A percentile compares a stretch with the other conserved stretches of the same genome.
Evolutionary conservation across 306 rosid species (phyloP).

Genomic region (Casuarina cunninghamiana): DNA sequence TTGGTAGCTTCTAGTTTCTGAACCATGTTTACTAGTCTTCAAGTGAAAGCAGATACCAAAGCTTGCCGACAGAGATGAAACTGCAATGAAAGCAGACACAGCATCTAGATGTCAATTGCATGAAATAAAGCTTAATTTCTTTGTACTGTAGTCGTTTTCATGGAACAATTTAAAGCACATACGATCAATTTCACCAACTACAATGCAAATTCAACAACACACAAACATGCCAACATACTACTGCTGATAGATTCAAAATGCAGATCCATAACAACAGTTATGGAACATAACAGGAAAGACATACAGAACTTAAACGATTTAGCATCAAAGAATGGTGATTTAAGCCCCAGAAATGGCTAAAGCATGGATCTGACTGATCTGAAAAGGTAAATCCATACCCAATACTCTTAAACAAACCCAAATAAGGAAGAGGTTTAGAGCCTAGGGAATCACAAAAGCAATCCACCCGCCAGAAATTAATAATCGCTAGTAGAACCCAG

Average conservation of each 20-base stretch:
- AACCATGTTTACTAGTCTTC: conserved; percentile 56
- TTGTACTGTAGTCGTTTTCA: background rate
- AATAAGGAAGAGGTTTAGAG: conserved; percentile 1
- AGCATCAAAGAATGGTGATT: background rate
- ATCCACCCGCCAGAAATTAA: background rate
- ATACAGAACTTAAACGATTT: background rate
- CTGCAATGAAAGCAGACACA: conserved; percentile 31
- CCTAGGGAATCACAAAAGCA: background rate
- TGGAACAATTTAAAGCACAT: background rate
- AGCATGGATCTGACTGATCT: background rate
- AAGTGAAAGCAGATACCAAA: conserved; percentile 30
- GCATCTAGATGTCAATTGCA: conserved; percentile 24
- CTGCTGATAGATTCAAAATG: background rate
- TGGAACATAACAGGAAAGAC: background rate
- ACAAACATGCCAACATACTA: background rate
- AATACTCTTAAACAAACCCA: background rate
- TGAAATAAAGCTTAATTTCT: conserved; percentile 19
- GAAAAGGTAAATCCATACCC: background rate
- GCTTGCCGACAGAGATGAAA: conserved; percentile 20
- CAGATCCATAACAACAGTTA: background rate
- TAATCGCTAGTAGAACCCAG: background rate
- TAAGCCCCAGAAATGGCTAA: background rate
- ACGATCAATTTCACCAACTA: background rate
- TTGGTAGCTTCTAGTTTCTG: conserved; percentile 63
- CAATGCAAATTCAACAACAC: background rate